Evolutionary conservation across 2,329 filamentous ascomycete species (phyloP), one percentile per base, ranked within the genome.

Genomic region (Penicillium carneum): DNA sequence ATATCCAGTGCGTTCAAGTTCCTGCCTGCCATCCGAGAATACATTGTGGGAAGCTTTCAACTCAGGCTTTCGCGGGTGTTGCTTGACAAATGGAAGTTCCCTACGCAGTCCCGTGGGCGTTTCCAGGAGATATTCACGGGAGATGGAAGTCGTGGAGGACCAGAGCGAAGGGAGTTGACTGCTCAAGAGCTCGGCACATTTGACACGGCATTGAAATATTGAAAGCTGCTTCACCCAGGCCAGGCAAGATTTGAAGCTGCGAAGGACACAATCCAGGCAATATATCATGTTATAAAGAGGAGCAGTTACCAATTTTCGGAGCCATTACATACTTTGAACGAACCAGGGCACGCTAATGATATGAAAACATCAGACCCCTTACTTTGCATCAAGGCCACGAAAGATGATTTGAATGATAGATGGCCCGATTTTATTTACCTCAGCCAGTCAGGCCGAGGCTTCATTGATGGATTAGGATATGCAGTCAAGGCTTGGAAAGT

Each of bases 1-100:
- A 3, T 26, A 0, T 12, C 12, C 34, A 82, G 67, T 69, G 88
- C 82, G 1, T 90, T 88, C 81, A 90, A 90, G 74, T 90, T 90
- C 74, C 51, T 76, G 11, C 72, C 72, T 1, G 84, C 90, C 5
- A 77, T 90, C 12, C 88, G 88, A 9, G 84, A 87, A 33, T 86
- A 85, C 71, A 81, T 89, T 36, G 82, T 83, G 1, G 86, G 87
- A 64, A 83, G 83, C 58, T 77, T 89, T 61, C 70, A 82, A 57
- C 72, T 74, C 2, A 72, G 64, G 9, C 69, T 75, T 74, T 81
- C 39, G 64, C 72, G 78, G 3, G 83, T 84, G 54, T 85, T 92
- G 68, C 79, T 78, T 39, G 82, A 83, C 33, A 91, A 89, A 82
- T 92, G 87, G 82, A 70, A 62, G 18, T 73, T 75, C 49, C 69